phyloP scores from a whole-genome alignment of 2,329 filamentous ascomycete species.

The Colletotrichum liaoningense region DNA sequence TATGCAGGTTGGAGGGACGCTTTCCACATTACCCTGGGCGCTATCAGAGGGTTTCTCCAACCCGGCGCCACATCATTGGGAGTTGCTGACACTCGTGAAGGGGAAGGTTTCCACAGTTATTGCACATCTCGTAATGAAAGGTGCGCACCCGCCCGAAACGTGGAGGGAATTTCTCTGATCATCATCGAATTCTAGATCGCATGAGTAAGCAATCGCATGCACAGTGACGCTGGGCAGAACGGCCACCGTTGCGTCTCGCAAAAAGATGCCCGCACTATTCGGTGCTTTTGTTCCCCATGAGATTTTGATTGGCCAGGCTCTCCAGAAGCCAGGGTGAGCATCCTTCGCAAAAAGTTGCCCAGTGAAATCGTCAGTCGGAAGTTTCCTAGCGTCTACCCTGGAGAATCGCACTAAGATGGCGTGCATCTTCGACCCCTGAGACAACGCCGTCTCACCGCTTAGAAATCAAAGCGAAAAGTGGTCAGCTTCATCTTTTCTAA shows the following conservation, averaged over 20 bases:
- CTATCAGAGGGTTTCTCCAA: background rate
- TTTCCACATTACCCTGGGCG: background rate
- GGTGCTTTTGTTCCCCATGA: background rate
- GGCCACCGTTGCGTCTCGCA: background rate
- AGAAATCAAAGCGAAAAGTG: background rate
- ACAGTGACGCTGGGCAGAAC: background rate
- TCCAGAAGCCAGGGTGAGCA: too few species aligned
- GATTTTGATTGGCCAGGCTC: background rate
- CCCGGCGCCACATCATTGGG: background rate
- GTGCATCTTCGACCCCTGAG: background rate
- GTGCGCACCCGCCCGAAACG: too few species aligned
- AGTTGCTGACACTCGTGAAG: background rate
- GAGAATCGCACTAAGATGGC: background rate
- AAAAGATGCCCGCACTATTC: background rate
- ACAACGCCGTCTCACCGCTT: background rate
- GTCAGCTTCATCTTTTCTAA: background rate
- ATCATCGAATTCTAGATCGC: background rate
- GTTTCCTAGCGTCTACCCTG: background rate
- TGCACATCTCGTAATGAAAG: background rate
- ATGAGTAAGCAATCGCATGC: background rate
- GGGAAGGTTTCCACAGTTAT: background rate
- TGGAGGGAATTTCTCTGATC: background rate
- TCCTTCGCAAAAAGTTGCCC: slow-evolving; percentile 16
- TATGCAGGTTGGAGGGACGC: background rate
- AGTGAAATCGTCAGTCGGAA: background rate